phyloP scores from a whole-genome alignment of 1,284 basidiomycete species.

The Ceraceosorus bombacis region DNA sequence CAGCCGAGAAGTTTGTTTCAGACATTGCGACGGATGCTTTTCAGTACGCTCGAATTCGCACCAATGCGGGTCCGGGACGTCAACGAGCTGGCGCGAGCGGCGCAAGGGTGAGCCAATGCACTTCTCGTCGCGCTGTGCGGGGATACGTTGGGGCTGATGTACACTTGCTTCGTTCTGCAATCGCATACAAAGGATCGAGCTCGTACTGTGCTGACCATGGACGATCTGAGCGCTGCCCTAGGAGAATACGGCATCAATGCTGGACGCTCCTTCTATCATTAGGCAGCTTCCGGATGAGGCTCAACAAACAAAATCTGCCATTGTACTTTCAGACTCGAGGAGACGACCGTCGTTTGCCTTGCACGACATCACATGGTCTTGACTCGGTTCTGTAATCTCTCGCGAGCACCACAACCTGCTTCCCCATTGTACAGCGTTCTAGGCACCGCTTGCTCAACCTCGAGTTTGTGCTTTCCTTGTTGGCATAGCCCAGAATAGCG shows the following conservation, averaged over 20 bases:
- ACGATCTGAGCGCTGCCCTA: constrained; percentile 84
- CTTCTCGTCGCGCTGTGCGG: constrained; percentile 1
- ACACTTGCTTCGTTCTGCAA: neutral
- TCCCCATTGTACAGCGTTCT: too few species aligned
- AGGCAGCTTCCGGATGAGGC: constrained; percentile 7
- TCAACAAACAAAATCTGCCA: neutral
- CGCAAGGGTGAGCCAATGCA: constrained; percentile 3
- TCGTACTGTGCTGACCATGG: constrained; percentile 94
- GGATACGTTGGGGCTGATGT: neutral
- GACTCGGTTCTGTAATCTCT: too few species aligned
- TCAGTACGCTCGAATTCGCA: constrained; percentile 91
- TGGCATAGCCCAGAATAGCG: too few species aligned
- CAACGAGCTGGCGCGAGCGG: constrained; percentile 21
- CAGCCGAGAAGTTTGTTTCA: constrained; percentile 95
- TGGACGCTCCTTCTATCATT: constrained; percentile 42
- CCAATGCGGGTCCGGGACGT: constrained; percentile 51
- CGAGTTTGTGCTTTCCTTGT: too few species aligned
- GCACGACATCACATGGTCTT: too few species aligned
- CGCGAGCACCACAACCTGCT: too few species aligned
- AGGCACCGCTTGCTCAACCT: too few species aligned
- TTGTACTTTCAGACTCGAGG: neutral
- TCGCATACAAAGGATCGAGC: constrained; percentile 60
- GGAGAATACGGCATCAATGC: constrained; percentile 70
- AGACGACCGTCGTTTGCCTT: too few species aligned
- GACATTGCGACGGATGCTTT: constrained; percentile 96